These are phyloP conservation scores for Coemansia sp. DNA, from an alignment of 192 early-diverging fungal genomes.

Conservation along the genomic window DNA sequence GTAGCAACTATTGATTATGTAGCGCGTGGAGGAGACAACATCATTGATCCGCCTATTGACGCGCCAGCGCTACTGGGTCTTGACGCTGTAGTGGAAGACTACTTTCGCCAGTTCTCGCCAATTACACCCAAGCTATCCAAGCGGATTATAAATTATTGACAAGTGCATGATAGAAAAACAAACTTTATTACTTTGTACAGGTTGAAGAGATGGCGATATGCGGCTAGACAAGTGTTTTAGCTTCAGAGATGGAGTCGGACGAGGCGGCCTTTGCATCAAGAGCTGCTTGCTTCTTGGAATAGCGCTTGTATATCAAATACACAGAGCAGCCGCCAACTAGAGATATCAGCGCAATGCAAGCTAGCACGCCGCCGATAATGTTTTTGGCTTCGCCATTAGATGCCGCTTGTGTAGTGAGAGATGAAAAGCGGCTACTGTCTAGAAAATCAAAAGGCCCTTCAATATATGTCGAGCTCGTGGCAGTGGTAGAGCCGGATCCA, in stretches of 20 bases:
- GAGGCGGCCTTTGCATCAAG: background rate
- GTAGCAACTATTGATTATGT: no score
- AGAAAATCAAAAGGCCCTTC: no score
- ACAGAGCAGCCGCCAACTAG: background rate
- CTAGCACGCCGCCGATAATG: background rate
- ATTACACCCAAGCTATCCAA: no score
- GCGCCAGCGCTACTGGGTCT: no score
- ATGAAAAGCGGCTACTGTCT: no score
- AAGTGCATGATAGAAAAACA: no score
- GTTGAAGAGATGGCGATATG: no score
- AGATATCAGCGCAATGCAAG: background rate
- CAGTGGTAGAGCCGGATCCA: background rate
- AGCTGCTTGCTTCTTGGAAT: background rate
- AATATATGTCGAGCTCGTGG: no score
- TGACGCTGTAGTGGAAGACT: no score
- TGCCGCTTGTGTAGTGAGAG: background rate
- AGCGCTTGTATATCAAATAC: background rate
- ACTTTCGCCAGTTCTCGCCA: conserved; percentile 25
- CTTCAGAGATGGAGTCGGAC: background rate
- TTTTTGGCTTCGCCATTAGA: background rate
- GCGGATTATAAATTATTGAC: no score
- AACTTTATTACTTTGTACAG: no score
- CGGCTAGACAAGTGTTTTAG: conserved; percentile 1
- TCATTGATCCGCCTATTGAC: conserved; percentile 39
- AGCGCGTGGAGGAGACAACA: conserved; percentile 61